These are phyloP conservation scores for Diaporthe ilicicola DNA, from an alignment of 2,329 filamentous ascomycete genomes.

Conservation along the genomic window DNA sequence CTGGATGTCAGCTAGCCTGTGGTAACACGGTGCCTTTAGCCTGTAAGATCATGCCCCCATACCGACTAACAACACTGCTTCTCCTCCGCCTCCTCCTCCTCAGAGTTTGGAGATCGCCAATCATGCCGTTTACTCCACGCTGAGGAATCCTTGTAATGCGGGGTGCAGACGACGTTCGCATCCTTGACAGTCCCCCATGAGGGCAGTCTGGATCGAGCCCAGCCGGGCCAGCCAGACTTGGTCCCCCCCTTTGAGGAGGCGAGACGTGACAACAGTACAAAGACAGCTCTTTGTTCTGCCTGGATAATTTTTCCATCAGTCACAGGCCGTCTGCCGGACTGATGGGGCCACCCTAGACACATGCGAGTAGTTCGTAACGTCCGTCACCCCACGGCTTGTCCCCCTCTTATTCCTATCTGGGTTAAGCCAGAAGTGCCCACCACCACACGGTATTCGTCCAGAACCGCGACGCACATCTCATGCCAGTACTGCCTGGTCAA, in stretches of 20 bases:
- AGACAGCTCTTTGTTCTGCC: neutral
- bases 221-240: neutral
- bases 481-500: neutral
- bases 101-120: conserved; percentile 4
- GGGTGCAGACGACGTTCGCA: conserved; percentile 6
- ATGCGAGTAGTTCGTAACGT: conserved; percentile 19
- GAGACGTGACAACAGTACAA: neutral
- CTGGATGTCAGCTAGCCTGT: neutral
- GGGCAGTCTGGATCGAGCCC: conserved; percentile 2
- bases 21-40: neutral
- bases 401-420: conserved; percentile 28
- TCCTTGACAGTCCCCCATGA: neutral
- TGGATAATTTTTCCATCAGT: conserved; percentile 28
- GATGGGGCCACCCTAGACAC: conserved; percentile 8
- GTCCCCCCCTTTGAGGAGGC: neutral
- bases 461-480: conserved; percentile 12
- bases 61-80: neutral
- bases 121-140: conserved; percentile 17
- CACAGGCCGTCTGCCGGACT: neutral
- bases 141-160: conserved; percentile 17
- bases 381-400: conserved; percentile 21
- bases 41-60: neutral
- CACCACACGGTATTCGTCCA: conserved; percentile 24
- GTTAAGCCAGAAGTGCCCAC: conserved; percentile 19
- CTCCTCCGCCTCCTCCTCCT: neutral